Base-by-base conservation (phyloP, 1,139 yeast species). In the Candida tropicalis region DNA sequence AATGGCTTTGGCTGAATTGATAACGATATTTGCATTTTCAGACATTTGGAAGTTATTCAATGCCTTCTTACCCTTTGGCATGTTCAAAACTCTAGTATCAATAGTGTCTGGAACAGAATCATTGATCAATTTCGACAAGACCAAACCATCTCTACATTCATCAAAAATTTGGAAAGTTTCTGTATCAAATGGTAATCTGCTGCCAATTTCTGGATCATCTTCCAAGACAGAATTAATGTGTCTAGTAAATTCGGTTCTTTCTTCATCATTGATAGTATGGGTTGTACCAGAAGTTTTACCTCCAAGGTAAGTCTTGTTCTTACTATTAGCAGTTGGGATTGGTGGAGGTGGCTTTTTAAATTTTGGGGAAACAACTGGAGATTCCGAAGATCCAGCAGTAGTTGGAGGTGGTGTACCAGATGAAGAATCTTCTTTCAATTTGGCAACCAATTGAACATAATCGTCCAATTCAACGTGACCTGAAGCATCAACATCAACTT, bases 21-120 rank as follows among this genome's bases (percentile, higher is more conserved):
- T 88, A 36, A 93, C 99, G 54, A 93, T 91, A 66, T 93, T 93
- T 42, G 99, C 97, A 66, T 93, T 93, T 70, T 93, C 99, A 49
- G 88, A 81, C 84, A 95, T 91, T 55, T 91, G 95, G 74, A 93
- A 93, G 60, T 89, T 89, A 74, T 95, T 93, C 62, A 93, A 77
- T n/a, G 78, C 70, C 68, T 89, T 91, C 54, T 79, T 79, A 9
- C 63, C 62, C 62, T 85, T 86, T 24, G 98, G 95, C 63, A 84
- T 71, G 65, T 93, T 93, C 62, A 93, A 79, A 22, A 93, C 99
- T 76, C 99, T 88, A 18, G 98, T 91, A 71, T 93, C 99, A 58
- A 93, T 93, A 11, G 99, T 93, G 65, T 93, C 97, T 8, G 99
- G 97, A 28, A 93, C 99, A 16, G 97, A 89, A 66, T 93, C 99